Evolutionary conservation across 805 yeast genomes (phyloP).

Genomic region (Ogataea nitratoaversa): DNA sequence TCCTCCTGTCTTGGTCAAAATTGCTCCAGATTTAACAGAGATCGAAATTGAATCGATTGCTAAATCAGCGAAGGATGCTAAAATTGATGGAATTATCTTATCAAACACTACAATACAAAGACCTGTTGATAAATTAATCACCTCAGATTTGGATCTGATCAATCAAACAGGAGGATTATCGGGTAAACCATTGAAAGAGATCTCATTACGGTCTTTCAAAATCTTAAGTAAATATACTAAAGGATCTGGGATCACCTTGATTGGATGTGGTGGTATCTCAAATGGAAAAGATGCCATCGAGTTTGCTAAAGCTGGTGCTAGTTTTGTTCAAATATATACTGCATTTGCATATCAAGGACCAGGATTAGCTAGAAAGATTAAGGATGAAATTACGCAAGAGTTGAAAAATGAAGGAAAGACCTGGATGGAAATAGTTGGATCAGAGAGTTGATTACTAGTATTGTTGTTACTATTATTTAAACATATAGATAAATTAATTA

Average conservation of each 20-base stretch:
- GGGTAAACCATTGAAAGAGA: slow-evolving; percentile 86
- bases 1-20: slow-evolving; percentile 85
- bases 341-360: slow-evolving; percentile 93
- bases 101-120: slow-evolving; percentile 90
- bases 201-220: slow-evolving; percentile 66
- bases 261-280: slow-evolving; percentile 96
- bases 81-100: slow-evolving; percentile 86
- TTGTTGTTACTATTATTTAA: too few relatives aligned
- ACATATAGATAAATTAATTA: too few relatives aligned
- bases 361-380: slow-evolving; percentile 62
- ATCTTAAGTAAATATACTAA: slow-evolving; percentile 73
- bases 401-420: slow-evolving; percentile 71
- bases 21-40: slow-evolving; percentile 89
- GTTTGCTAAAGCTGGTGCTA: slow-evolving; percentile 90
- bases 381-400: slow-evolving; percentile 54
- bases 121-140: slow-evolving; percentile 52
- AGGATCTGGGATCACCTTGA: slow-evolving; percentile 64
- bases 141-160: slow-evolving; percentile 40
- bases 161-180: slow-evolving; percentile 82
- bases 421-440: slow-evolving; percentile 78
- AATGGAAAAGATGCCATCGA: slow-evolving; percentile 85
- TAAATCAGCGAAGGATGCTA: slow-evolving; percentile 66
- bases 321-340: slow-evolving; percentile 83
- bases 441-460: slow-evolving; percentile 39
- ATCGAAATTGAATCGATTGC: slow-evolving; percentile 81